phyloP scores from a whole-genome alignment of 139 green algal species.

The Edaphochlamys debaryana region DNA sequence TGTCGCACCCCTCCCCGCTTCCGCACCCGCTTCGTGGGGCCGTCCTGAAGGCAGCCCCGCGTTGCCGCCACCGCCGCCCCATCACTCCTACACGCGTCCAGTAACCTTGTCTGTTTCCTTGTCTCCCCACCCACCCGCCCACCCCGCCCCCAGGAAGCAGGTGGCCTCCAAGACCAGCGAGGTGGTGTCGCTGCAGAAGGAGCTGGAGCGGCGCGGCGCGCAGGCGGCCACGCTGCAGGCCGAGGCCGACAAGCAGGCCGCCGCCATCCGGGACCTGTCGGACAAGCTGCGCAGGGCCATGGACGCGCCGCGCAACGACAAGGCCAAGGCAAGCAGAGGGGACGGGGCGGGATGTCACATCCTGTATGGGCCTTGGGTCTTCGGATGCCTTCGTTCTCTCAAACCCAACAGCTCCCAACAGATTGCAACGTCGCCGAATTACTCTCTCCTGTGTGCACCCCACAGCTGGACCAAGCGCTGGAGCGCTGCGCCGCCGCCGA shows the following conservation, averaged over 20 bases:
- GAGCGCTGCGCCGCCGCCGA: constrained; percentile 53
- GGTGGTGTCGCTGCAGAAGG: constrained; percentile 51
- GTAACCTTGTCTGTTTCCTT: no score
- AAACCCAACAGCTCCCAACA: no score
- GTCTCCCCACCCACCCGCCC: no score
- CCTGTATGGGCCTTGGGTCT: background rate
- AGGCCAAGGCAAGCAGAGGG: background rate
- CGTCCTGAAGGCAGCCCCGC: no score
- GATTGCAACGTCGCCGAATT: no score
- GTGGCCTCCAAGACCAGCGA: constrained; percentile 65
- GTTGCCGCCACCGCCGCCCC: no score
- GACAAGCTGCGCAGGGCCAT: constrained; percentile 34
- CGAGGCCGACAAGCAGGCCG: constrained; percentile 57
- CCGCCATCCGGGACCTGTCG: constrained; percentile 46
- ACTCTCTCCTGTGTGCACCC: background rate
- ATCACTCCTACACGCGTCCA: no score
- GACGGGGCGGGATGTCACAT: background rate
- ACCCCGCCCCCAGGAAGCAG: constrained; percentile 51
- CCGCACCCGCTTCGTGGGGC: no score
- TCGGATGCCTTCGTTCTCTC: no score
- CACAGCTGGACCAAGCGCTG: constrained; percentile 54
- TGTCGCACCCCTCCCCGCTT: no score
- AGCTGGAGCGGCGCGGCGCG: constrained; percentile 43
- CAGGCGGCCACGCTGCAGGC: constrained; percentile 44
- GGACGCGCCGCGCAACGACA: constrained; percentile 29